A percentile compares a stretch with the other conserved stretches of the same genome.
phyloP scores from a whole-genome alignment of 2,329 filamentous ascomycete genomes.

The Verticillium longisporum region DNA sequence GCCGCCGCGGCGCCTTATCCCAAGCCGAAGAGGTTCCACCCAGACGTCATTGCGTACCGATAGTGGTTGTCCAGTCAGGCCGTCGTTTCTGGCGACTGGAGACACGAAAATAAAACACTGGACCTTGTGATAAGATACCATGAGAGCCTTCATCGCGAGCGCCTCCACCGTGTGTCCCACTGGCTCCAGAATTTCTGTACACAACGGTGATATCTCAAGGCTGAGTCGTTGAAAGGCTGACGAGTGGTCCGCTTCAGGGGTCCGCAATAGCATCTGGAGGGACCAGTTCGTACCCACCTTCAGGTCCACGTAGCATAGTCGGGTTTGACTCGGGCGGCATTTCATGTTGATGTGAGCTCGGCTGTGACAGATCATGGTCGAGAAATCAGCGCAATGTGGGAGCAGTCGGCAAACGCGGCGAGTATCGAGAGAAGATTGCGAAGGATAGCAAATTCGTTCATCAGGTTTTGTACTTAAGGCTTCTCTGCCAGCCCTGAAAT shows the following conservation, averaged over 20 bases:
- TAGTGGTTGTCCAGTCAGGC: background rate
- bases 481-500: background rate
- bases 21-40: background rate
- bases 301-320: background rate
- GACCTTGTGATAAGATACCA: conserved; percentile 21
- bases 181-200: background rate
- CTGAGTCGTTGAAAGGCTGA: background rate
- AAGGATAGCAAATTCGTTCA: background rate
- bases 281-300: background rate
- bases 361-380: background rate
- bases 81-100: conserved; percentile 10
- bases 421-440: background rate
- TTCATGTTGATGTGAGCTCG: background rate
- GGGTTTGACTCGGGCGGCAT: background rate
- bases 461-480: background rate
- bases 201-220: background rate
- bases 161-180: conserved; percentile 12
- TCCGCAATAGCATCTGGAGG: background rate
- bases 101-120: conserved; percentile 19
- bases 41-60: background rate
- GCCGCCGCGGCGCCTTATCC: background rate
- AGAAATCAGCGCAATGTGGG: background rate
- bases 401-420: background rate
- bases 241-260: background rate
- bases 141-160: conserved; percentile 18